phyloP scores from a whole-genome alignment of 805 yeast genomes.

The Yarrowia sp. region DNA sequence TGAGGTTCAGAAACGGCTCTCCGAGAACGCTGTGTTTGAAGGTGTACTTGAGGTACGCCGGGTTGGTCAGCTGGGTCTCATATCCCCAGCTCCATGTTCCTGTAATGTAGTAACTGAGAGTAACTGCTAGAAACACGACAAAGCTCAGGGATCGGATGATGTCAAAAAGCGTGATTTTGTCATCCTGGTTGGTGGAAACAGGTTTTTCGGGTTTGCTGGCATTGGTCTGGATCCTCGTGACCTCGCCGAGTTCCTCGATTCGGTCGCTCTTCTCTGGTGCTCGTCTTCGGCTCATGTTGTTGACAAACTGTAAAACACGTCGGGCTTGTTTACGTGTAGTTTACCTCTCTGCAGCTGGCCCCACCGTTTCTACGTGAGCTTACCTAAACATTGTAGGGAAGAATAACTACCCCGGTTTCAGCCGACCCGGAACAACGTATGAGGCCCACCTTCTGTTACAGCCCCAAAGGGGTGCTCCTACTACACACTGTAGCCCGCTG shows the following conservation, averaged over 20 bases:
- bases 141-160: conserved; percentile 48
- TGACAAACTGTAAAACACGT: conserved; percentile 22
- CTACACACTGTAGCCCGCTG: too few relatives aligned
- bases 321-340: conserved; percentile 2
- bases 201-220: neutral
- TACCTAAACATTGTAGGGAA: neutral
- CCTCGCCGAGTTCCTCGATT: conserved; percentile 14
- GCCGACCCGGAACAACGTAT: too few relatives aligned
- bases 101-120: conserved; percentile 59
- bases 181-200: neutral
- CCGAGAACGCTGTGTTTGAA: conserved; percentile 28
- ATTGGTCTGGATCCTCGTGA: neutral
- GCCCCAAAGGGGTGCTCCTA: too few relatives aligned
- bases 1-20: conserved; percentile 40
- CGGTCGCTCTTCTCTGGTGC: conserved; percentile 11
- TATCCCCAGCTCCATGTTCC: conserved; percentile 61
- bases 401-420: too few relatives aligned
- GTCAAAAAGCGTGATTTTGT: conserved; percentile 37
- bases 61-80: conserved; percentile 50
- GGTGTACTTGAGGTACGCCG: conserved; percentile 43
- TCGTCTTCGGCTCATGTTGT: conserved; percentile 10
- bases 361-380: neutral
- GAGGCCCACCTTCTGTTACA: too few relatives aligned
- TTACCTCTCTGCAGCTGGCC: conserved; percentile 5
- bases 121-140: conserved; percentile 46